Base-by-base conservation (phyloP, 1,139 yeast species). In the Lodderomyces margitis region DNA sequence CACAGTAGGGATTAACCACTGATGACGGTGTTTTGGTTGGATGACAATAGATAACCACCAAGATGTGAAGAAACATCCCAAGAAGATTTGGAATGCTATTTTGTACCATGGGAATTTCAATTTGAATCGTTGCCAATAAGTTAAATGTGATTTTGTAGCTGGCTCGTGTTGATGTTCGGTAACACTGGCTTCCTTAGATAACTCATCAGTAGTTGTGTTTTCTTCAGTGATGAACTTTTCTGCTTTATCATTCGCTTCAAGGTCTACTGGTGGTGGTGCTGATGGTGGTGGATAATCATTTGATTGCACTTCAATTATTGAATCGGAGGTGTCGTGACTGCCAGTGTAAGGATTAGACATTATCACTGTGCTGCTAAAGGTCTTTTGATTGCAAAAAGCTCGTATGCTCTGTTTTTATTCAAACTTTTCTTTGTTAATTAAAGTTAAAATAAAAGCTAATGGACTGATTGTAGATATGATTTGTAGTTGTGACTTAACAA, bases 41-140 rank as follows among this genome's bases (percentile, higher is more conserved):
- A 71, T 74, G 21, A 81, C 44, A 41, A 81, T 77, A 11, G 83
- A 74, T 30, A 80, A 56, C 85, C 85, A 81, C 86, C 86, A 81
- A 3, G 81, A 72, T 4, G 86, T 80, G 67, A 80, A 80, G 50
- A 81, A 75, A 34, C 64, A 57, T 1, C 72, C 76, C 27, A 61
- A 45, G 31, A 73, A 54, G 10, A 68, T 42, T 43, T 67, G 67
- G 24, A 62, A 42, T 2, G 58, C 58, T 9, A 63, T 38, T 37
- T 46, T 58, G 32, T 50, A 58, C 39, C 50, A 52, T 8, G 66
- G 66, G 40, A 55, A 50, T 40, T 46, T 54, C 2, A 48, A 21
- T 43, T 61, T 62, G 3, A 59, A 19, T 49, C 50, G 41, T 40
- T 49, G 47, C 43, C 39, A 36, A 15, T 16, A 16, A 8, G 42